Evolutionary conservation across 2,329 filamentous ascomycete genomes (phyloP).

Genomic region (Fusarium azukiicola): DNA sequence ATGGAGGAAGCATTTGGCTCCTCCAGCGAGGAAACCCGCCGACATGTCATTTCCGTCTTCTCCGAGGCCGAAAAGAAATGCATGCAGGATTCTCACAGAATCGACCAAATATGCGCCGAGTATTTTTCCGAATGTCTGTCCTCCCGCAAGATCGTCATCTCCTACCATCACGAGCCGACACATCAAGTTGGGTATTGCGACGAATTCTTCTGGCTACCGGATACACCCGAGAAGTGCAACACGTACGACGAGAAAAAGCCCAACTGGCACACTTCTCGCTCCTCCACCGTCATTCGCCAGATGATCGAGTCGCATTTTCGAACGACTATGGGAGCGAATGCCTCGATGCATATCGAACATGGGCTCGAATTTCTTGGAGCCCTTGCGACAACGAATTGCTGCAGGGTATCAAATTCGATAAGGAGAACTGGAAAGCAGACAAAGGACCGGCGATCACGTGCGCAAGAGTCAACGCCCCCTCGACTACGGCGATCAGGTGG

Average conservation of each 20-base stretch:
- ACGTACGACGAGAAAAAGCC: background rate
- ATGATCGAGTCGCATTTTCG: background rate
- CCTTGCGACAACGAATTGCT: no score
- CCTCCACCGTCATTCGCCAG: background rate
- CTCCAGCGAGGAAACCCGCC: background rate
- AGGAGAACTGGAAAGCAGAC: no score
- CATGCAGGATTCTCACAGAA: background rate
- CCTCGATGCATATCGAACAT: background rate
- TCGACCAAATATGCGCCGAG: background rate
- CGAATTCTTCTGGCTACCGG: background rate
- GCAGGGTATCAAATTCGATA: no score
- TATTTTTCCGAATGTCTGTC: background rate
- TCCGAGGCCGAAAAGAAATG: background rate
- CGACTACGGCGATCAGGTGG: no score
- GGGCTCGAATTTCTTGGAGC: background rate
- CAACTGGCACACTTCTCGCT: background rate
- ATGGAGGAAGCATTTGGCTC: slow-evolving; percentile 12
- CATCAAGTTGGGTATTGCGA: background rate
- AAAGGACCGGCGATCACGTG: no score
- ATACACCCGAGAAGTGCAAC: background rate
- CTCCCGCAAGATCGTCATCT: background rate
- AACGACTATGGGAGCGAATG: no score
- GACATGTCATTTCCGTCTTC: background rate
- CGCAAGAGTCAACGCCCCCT: no score
- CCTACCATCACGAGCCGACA: background rate